Evolutionary conservation across 116 monocot genomes (phyloP), one percentile per base, ranked within the genome.

Genomic region (Dioscorea cayenensis): DNA sequence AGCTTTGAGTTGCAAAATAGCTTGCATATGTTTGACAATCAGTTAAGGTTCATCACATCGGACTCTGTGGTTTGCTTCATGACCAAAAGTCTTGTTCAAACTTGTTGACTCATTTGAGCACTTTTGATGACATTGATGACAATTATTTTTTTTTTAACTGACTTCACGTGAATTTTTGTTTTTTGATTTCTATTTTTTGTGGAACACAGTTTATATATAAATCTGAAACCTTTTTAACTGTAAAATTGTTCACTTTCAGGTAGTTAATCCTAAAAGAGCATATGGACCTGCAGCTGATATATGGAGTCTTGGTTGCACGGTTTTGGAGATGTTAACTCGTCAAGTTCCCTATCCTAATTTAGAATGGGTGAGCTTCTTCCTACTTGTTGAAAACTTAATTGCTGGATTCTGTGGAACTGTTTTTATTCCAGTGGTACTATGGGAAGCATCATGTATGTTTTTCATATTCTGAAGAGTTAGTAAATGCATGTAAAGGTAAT

Each of bases 251-350:
- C 64, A 17, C 2, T 67, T 75, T 29, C 59, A 95, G 91, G 95
- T 95, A 70, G 83, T 84, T 55, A 83, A 89, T 63, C 84, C 89
- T 52, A 77, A 48, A 60, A 81, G 61, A 64, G 67, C 82, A 18
- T 95, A 91, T 79, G 95, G 91, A 22, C 66, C 80, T 76, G 64
- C 89, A 74, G 95, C 95, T 64, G 95, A 95, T 76, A 91, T 95
- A 75, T 95, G 95, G 91, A 95, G 95, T 64, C 84, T 95, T 63
- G 95, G 95, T 51, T 95, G 95, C 79, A 91, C 95, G 9, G 91
- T 95, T 5, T 70, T 95, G 32, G 91, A 95, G 73, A 91, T 95
- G 95, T 71, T 91, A 64, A 95, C 91, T 52, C 74, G 77, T 20
- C 78, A 84, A 29, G 65, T 84, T 76, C 95, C 95, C 72, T 91